Conservation (phyloP, 2,329 filamentous ascomycete genomes). For the Xylariomycetidae sp. region DNA sequence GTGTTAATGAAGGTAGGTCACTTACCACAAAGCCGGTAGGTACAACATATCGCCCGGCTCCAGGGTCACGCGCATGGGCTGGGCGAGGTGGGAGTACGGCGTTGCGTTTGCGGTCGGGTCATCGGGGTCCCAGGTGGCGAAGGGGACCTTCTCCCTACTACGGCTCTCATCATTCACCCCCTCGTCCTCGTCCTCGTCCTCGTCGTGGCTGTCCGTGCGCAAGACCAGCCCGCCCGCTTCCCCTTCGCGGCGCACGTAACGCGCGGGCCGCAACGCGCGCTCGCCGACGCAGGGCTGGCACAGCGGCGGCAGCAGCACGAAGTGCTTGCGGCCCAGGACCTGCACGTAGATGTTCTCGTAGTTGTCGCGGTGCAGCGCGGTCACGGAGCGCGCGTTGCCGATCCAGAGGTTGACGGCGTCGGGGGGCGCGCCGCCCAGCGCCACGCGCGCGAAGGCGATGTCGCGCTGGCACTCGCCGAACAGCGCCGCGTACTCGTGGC, state of each 20-base stretch:
- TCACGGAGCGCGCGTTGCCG: conserved; percentile 63
- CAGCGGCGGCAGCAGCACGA: conserved; percentile 66
- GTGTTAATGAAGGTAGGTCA: conserved; percentile 3
- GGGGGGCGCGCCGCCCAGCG: conserved; percentile 52
- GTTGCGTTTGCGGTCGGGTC: conserved; percentile 42
- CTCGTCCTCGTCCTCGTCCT: conserved; percentile 2
- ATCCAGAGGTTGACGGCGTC: conserved; percentile 84
- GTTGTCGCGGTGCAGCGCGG: conserved; percentile 73
- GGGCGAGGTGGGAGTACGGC: conserved; percentile 51
- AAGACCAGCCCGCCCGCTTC: conserved; percentile 4
- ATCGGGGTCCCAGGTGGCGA: conserved; percentile 72
- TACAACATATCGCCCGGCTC: conserved; percentile 75
- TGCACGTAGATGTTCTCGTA: conserved; percentile 85
- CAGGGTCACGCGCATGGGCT: conserved; percentile 61
- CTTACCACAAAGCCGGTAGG: conserved; percentile 71
- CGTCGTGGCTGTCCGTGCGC: conserved; percentile 5
- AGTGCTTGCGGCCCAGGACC: conserved; percentile 66
- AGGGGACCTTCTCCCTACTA: conserved; percentile 56
- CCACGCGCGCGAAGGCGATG: conserved; percentile 68
- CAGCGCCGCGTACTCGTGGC: conserved; percentile 62
- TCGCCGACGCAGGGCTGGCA: conserved; percentile 67
- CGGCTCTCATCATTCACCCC: conserved; percentile 14
- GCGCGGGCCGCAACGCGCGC: conserved; percentile 46
- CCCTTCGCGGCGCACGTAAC: conserved; percentile 42
- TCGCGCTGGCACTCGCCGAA: conserved; percentile 56